Conservation (phyloP, 228 moss, liverwort and hornwort genomes). For the Sphagnum magellanicum region DNA sequence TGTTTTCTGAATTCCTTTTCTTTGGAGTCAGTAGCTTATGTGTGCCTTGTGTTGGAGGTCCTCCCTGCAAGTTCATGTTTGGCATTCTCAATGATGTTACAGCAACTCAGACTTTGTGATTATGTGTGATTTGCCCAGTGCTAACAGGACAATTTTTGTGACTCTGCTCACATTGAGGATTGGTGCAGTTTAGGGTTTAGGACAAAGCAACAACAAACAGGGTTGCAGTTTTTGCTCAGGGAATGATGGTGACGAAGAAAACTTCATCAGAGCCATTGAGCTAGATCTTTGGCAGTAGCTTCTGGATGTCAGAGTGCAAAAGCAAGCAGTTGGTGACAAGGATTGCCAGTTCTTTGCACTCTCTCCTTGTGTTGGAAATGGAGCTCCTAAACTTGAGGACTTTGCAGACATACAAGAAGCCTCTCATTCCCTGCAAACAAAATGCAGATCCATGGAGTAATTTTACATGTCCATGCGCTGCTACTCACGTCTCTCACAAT, state of each 20-base stretch:
- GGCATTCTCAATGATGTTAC: constrained; percentile 86
- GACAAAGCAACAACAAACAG: constrained; percentile 68
- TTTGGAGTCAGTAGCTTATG: constrained; percentile 87
- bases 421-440: constrained; percentile 50
- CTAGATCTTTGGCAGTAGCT: constrained; percentile 85
- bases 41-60: constrained; percentile 78
- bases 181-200: constrained; percentile 59
- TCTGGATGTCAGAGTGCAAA: constrained; percentile 77
- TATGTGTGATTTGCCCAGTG: constrained; percentile 79
- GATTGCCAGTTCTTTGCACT: constrained; percentile 66
- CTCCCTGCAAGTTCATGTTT: constrained; percentile 90
- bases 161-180: constrained; percentile 84
- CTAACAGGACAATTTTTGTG: constrained; percentile 79
- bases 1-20: constrained; percentile 88
- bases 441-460: constrained; percentile 92
- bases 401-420: constrained; percentile 51
- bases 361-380: constrained; percentile 60
- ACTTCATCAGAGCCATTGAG: constrained; percentile 93
- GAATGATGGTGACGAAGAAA: constrained; percentile 96
- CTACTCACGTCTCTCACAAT: constrained; percentile 61
- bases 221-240: constrained; percentile 96
- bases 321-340: constrained; percentile 86
- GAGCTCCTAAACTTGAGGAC: constrained; percentile 53
- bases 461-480: constrained; percentile 88
- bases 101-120: constrained; percentile 68